Conservation (phyloP, 2,329 filamentous ascomycete species). For the Penicillium concentricum region DNA sequence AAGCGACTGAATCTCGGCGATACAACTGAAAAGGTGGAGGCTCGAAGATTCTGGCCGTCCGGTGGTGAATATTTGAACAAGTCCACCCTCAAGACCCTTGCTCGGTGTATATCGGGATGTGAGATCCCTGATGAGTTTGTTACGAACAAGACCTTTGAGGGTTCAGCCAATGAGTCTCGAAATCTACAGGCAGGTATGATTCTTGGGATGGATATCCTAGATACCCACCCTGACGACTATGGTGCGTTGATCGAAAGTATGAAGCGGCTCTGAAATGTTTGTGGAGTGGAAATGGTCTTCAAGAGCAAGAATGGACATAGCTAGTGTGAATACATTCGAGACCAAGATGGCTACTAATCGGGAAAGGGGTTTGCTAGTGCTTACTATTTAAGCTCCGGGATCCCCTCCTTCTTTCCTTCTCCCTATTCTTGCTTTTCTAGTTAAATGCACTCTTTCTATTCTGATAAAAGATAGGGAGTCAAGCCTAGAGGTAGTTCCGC, state of each 20-base stretch:
- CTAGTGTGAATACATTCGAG: too few relatives aligned
- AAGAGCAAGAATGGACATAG: background rate
- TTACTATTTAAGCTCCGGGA: too few relatives aligned
- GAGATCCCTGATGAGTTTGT: constrained; percentile 8
- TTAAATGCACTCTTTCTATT: too few relatives aligned
- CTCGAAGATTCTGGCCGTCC: constrained; percentile 11
- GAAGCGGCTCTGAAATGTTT: background rate
- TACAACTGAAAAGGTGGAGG: constrained; percentile 2
- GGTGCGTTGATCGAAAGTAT: background rate
- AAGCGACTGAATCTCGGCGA: background rate
- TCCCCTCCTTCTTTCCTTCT: too few relatives aligned
- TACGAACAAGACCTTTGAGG: constrained; percentile 4
- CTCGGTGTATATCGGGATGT: constrained; percentile 10
- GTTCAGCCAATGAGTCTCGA: background rate
- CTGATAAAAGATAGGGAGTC: too few relatives aligned
- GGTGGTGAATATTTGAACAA: constrained; percentile 9
- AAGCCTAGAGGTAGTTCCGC: too few relatives aligned
- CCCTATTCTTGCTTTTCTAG: too few relatives aligned
- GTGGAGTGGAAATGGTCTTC: background rate
- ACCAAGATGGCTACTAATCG: too few relatives aligned
- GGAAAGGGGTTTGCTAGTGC: too few relatives aligned
- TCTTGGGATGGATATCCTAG: constrained; percentile 1
- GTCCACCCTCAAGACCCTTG: constrained; percentile 8
- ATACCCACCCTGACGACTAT: background rate
- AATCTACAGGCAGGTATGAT: constrained; percentile 5